Base-by-base conservation (phyloP, 306 rosid species). In the Glycine soja region DNA sequence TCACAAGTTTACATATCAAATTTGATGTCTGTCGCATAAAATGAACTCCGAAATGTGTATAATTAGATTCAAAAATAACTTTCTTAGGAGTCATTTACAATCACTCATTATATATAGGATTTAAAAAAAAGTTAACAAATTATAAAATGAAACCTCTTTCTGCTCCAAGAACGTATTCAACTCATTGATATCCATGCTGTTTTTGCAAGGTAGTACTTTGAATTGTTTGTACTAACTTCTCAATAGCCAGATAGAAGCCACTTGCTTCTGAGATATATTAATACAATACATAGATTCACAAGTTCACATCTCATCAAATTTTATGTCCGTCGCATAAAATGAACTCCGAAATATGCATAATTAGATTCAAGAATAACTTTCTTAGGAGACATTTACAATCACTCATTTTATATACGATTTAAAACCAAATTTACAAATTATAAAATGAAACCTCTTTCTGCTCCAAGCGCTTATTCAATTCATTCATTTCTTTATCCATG, bases 401-500 rank as follows among this genome's bases (percentile, higher is more conserved):
- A 70, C 57, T 53, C 58, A 3, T 42, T 6, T 6, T 57, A 71
- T 48, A 56, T 59, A 74, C 7, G 18, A 70, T 43, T 51, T 64
- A 42, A 42, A 42, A 42, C 1, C 59, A 51, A 38, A 72, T 24
- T 24, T 1, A 65, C 43, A 56, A 70, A 76, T 71, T 70, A 63
- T 18, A 74, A 70, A 83, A 72, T 58, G 59, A 66, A 72, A 92
- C 97, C 97, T 92, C 97, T 89, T 92, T 92, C 82, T 89, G 93
- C 88, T 89, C 95, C 85, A 92, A 87, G 76, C 88, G 86, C 77
- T 88, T 85, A 84, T 92, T 92, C 56, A 92, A 89, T 81, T 90
- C 97, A 53, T 82, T 86, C 89, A 92, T 82, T 87, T 89, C 95
- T 80, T 87, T 82, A 72, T 90, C 97, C 97, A 92, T 69, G 50